Conservation (phyloP, 441 rosid genomes). For the Croton setiger region DNA sequence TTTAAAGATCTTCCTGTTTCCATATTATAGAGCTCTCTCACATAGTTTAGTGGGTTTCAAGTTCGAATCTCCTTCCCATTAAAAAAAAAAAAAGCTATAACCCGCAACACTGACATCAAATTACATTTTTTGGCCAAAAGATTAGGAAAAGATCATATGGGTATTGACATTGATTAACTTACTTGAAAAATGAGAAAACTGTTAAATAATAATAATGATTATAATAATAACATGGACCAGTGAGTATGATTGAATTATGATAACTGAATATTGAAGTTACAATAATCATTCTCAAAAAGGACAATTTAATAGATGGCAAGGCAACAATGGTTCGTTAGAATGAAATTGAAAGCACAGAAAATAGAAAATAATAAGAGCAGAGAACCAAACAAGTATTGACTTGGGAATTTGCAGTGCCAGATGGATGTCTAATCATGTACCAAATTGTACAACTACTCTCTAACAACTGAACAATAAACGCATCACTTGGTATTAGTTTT, state of each 20-base stretch:
- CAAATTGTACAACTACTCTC: conserved; percentile 41
- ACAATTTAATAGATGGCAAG: background rate
- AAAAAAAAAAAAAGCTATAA: no score
- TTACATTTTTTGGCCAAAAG: background rate
- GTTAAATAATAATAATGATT: background rate
- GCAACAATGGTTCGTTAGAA: background rate
- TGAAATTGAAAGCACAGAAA: background rate
- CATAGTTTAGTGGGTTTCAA: no score
- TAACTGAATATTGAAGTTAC: conserved; percentile 7
- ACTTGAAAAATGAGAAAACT: background rate
- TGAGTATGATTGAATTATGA: background rate
- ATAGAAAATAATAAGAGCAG: background rate
- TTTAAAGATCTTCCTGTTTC: background rate
- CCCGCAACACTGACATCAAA: background rate
- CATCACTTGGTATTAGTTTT: conserved; percentile 7
- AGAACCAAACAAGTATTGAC: conserved; percentile 19
- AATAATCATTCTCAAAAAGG: background rate
- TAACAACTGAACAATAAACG: conserved; percentile 39
- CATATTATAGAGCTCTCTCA: no score
- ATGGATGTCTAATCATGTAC: conserved; percentile 34
- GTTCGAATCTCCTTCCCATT: no score
- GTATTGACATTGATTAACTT: background rate
- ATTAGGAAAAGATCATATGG: background rate
- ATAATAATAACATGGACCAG: background rate
- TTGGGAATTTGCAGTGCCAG: conserved; percentile 27